Base-by-base conservation (phyloP, 2,329 filamentous ascomycete genomes). In the Fusarium algeriense region DNA sequence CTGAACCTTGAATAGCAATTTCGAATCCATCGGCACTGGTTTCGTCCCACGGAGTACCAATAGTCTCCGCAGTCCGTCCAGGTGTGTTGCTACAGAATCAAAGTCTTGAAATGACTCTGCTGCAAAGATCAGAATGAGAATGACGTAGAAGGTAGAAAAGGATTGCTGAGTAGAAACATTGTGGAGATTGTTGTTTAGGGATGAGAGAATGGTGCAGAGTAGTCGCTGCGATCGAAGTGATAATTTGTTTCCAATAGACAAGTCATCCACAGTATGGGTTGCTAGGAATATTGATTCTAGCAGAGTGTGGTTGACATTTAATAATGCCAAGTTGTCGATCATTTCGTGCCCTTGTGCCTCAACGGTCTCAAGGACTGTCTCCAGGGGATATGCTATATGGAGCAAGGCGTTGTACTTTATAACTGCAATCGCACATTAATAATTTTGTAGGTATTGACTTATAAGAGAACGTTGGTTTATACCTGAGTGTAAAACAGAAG, bases 1-100 rank as follows among this genome's bases (percentile, higher is more conserved):
- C 10, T 64, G 62, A 5, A 64, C 58, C 32, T 64, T 64, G 2
- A 58, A 64, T 1, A 64, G 4, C 4, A 64, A 26, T 15, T 64
- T 64, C 4, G 41, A 38, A 8, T 64, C 62, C 17, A 43, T 7
- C 3, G 26, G 19, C 11, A 34, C 30, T 0, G 28, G 26, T 3
- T 38, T 45, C 0, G n/a, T 55, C 19, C 45, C 38, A 1, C 30
- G 38, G 5, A 55, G 3, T 23, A 49, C 37, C 26, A 57, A 9
- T 1, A 64, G 15, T 2, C 11, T 38, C 13, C 19, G 19, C 0
- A 64, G 4, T 1, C 62, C 62, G 2, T 44, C 30, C 1, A 64
- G 26, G 1, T 64, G 62, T 1, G 6, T 23, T 3, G 17, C 6
- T 3, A 64, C 12, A 10, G 62, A 49, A 9, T 28, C 14, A 3